Conservation (phyloP, 305 asterid genomes). For the Rubia occidens region DNA sequence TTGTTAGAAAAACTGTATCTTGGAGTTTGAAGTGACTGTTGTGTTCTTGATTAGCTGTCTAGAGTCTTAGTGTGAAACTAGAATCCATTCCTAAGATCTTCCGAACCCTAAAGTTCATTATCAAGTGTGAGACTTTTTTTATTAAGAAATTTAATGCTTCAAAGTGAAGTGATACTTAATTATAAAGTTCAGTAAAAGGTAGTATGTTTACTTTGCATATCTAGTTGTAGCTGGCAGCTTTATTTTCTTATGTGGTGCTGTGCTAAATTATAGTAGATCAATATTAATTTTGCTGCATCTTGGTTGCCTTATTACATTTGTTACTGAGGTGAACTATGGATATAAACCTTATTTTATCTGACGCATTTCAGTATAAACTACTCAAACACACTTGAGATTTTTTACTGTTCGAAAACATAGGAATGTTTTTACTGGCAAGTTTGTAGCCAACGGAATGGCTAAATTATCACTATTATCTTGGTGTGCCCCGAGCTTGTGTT, state of each 20-base stretch:
- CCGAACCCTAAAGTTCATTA: neutral
- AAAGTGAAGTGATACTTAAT: neutral
- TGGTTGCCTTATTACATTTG: neutral
- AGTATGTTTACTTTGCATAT: neutral
- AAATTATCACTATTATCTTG: neutral
- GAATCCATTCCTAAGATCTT: neutral
- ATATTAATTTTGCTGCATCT: neutral
- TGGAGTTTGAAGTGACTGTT: neutral
- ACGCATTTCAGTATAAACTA: neutral
- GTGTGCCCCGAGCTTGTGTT: neutral
- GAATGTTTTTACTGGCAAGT: no score
- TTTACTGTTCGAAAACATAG: no score
- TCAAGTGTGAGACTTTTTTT: neutral
- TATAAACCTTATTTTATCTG: neutral
- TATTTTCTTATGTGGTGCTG: neutral
- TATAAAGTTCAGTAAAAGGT: neutral
- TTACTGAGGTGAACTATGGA: neutral
- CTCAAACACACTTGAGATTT: neutral
- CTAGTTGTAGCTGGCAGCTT: neutral
- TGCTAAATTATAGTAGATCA: neutral
- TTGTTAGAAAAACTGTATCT: neutral
- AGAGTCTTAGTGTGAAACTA: neutral
- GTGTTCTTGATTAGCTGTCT: neutral
- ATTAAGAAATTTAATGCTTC: neutral
- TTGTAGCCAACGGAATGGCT: no score